phyloP scores from a whole-genome alignment of 441 rosid species.

The Pelargonium myrrhifolium region DNA sequence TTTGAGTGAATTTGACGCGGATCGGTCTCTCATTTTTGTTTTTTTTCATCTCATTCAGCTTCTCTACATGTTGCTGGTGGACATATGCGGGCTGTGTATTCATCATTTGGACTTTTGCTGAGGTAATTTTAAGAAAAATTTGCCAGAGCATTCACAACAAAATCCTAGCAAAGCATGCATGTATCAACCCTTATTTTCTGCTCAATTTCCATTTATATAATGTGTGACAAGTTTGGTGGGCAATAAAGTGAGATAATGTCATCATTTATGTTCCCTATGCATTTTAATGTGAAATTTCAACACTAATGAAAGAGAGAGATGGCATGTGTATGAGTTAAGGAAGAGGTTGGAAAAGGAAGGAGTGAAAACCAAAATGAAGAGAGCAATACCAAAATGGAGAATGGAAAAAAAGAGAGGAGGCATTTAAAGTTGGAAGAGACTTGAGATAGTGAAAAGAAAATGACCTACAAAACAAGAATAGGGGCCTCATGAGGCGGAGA shows the following conservation, averaged over 20 bases:
- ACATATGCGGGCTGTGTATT: not conserved
- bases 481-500: conserved; percentile 18
- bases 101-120: not conserved
- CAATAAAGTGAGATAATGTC: conserved; percentile 2
- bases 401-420: conserved; percentile 28
- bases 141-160: not conserved
- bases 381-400: conserved; percentile 32
- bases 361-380: conserved; percentile 19
- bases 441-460: conserved; percentile 25
- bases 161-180: conserved; percentile 2
- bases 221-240: not conserved
- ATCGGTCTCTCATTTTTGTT: not conserved
- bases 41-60: not conserved
- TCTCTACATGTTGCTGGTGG: not conserved
- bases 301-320: not conserved
- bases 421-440: conserved; percentile 41
- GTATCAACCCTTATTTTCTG: not conserved
- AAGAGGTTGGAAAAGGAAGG: conserved; percentile 13
- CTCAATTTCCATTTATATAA: not conserved
- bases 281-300: conserved; percentile 8
- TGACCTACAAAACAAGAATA: conserved; percentile 15
- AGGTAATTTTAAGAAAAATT: not conserved
- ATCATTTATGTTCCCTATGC: conserved; percentile 18
- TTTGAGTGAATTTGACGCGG: not conserved
- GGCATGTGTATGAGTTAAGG: conserved; percentile 20